These are phyloP conservation scores for Orbilia brochopaga DNA, from an alignment of 2,329 filamentous ascomycete genomes.

Conservation along the genomic window DNA sequence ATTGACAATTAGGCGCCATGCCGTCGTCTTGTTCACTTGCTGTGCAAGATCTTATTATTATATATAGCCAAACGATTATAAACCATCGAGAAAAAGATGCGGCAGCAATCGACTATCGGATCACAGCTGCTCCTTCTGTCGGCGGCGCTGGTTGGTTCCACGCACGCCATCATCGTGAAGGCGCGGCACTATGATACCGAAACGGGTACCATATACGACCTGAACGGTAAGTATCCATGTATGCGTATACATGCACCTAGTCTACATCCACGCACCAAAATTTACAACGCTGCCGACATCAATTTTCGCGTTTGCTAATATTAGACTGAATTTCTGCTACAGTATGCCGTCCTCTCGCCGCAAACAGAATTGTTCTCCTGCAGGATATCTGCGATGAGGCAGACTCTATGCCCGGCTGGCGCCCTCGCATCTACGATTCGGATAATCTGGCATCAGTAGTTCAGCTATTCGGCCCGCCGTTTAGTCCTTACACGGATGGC, in stretches of 20 bases:
- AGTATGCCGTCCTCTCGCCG: slow-evolving; percentile 42
- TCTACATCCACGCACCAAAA: neutral
- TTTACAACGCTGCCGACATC: no score
- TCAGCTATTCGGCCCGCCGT: slow-evolving; percentile 31
- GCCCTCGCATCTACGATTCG: slow-evolving; percentile 9
- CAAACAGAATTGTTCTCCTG: slow-evolving; percentile 16
- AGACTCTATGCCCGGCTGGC: slow-evolving; percentile 34
- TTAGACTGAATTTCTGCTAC: slow-evolving; percentile 1
- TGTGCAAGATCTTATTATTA: no score
- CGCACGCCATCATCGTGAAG: slow-evolving; percentile 23
- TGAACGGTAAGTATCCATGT: slow-evolving; percentile 24
- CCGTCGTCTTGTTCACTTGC: no score
- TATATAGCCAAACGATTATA: no score
- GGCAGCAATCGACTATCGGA: neutral
- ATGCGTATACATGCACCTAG: no score
- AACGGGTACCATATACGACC: neutral
- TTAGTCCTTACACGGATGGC: neutral
- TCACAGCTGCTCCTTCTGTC: neutral
- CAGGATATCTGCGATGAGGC: slow-evolving; percentile 26
- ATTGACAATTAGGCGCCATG: no score
- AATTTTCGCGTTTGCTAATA: no score
- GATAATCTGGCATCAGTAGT: neutral
- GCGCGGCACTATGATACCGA: slow-evolving; percentile 22
- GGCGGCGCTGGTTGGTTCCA: neutral
- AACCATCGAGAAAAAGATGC: slow-evolving; percentile 11